Base-by-base conservation (phyloP, 2,329 filamentous ascomycete species). In the Diaporthe sp. region DNA sequence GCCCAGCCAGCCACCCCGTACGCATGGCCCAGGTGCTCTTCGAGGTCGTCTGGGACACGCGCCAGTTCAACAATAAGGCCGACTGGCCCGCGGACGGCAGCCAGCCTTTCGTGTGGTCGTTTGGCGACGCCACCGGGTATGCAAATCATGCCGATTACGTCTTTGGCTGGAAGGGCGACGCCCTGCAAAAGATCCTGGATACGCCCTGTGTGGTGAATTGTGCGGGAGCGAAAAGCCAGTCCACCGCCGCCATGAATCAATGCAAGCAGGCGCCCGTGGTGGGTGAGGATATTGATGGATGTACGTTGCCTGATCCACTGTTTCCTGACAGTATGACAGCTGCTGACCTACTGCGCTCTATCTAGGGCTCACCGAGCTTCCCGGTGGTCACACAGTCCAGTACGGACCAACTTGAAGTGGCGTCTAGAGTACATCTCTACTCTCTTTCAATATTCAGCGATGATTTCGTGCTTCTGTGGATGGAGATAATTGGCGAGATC, bases 31-130 rank as follows among this genome's bases (percentile, higher is more conserved):
- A 85, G 72, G 76, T 85, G 7, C 85, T 86, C 80, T 85, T 85
- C 77, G 85, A 86, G 79, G 83, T 85, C 9, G 83, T 83, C 79
- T 86, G 84, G 80, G 84, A 86, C 71, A 86, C 82, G 8, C 80
- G 81, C 12, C 78, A 79, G 17, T 84, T 84, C 78, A 84, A 83
- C 78, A 80, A 83, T 79, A 47, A 80, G 80, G 78, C 78, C 49
- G 81, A 79, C 73, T 81, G 84, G 84, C 80, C 80, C 28, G 80
- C 80, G 71, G 80, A 83, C 80, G 82, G 82, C 44, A 79, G 78
- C 4, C 80, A 81, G 74, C 81, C 81, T 0, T 82, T 82, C 78
- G 80, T 80, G 74, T 74, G 80, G 28, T 80, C 76, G 70, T 80
- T 77, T 5, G 80, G 82, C 12, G 81, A 82, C 71, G 78, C 81